Conservation (phyloP, 352 stramenopile species). For the Globisporangium parvum region DNA sequence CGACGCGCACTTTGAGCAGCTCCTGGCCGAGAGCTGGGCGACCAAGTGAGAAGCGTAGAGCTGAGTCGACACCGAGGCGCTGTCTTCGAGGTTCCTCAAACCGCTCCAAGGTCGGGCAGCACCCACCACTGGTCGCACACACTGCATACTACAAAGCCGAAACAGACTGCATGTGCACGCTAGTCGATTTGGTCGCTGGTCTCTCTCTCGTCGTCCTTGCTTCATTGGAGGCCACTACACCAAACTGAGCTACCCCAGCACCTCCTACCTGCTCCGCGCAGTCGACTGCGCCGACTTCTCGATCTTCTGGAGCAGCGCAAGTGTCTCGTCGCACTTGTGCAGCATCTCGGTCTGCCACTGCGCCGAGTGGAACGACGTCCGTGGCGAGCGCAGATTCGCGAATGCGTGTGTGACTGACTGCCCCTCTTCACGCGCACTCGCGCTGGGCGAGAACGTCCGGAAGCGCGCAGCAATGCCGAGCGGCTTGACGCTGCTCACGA, state of each 20-base stretch:
- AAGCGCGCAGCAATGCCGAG: conserved; percentile 2
- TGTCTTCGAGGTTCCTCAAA: not conserved
- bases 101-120: not conserved
- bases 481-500: not conserved
- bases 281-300: conserved; percentile 13
- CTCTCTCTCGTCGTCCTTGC: no score
- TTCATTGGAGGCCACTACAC: no score
- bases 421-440: not conserved
- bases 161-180: no score
- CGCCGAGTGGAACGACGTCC: conserved; percentile 2
- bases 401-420: not conserved
- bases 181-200: no score
- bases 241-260: no score
- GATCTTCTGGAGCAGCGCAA: conserved; percentile 38
- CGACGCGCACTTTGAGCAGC: conserved; percentile 57
- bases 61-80: not conserved
- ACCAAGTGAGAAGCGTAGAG: conserved; percentile 3
- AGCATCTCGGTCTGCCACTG: conserved; percentile 42
- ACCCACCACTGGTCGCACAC: not conserved
- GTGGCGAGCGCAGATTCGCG: not conserved
- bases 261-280: no score
- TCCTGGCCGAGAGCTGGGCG: conserved; percentile 68
- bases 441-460: not conserved
- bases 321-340: conserved; percentile 30
- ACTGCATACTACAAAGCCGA: no score